Conservation (phyloP, 2,329 filamentous ascomycete genomes). For the Albifimbria verrucaria region DNA sequence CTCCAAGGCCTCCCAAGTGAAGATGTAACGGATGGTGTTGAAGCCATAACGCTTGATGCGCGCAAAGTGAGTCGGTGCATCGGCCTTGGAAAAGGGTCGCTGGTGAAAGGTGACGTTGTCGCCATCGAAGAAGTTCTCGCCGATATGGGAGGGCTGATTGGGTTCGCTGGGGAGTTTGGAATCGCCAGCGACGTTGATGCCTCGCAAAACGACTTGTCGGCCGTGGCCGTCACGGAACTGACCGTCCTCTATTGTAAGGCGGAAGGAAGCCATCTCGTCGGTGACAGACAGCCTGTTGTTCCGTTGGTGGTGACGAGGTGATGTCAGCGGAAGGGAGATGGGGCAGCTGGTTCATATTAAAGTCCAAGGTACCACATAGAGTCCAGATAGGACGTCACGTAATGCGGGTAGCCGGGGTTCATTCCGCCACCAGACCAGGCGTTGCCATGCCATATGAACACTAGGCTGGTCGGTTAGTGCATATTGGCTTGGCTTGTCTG, state of each 20-base stretch:
- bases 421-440: neutral
- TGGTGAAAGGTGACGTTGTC: constrained; percentile 87
- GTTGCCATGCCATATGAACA: neutral
- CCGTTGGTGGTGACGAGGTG: neutral
- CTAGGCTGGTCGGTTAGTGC: neutral
- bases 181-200: constrained; percentile 91
- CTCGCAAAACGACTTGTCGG: constrained; percentile 82
- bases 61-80: constrained; percentile 83
- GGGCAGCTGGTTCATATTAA: too few species aligned
- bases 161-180: constrained; percentile 84
- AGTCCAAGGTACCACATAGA: too few species aligned
- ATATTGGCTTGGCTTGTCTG: too few species aligned
- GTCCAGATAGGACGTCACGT: too few species aligned
- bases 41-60: constrained; percentile 86
- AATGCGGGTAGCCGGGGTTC: neutral
- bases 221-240: constrained; percentile 79
- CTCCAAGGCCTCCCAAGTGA: constrained; percentile 99
- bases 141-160: constrained; percentile 74
- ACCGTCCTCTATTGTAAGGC: constrained; percentile 79
- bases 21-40: constrained; percentile 94
- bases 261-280: constrained; percentile 64
- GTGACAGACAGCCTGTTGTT: neutral
- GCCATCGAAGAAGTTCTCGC: constrained; percentile 83
- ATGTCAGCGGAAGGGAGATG: neutral
- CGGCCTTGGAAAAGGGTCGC: constrained; percentile 77